Percentiles rank a stretch among this genome's conserved stretches.
Evolutionary conservation across 2,329 filamentous ascomycete genomes (phyloP).

Genomic region (Aspergillus tanneri): DNA sequence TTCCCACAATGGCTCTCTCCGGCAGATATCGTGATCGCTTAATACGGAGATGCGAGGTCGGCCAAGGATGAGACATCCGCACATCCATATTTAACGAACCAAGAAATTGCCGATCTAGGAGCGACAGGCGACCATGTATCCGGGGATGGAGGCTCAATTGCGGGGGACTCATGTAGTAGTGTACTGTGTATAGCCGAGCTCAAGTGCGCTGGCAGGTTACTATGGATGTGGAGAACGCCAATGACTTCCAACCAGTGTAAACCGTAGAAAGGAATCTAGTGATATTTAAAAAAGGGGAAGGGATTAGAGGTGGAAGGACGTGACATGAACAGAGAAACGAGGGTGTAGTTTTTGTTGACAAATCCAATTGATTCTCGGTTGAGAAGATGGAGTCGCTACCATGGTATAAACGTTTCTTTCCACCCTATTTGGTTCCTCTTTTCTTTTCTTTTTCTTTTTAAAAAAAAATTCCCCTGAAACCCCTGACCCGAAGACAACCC

Average conservation of each 20-base stretch:
- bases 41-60: background rate
- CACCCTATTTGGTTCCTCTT: too few species aligned
- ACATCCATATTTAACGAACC: conserved; percentile 7
- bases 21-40: background rate
- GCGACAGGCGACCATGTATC: conserved; percentile 7
- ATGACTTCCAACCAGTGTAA: too few species aligned
- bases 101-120: conserved; percentile 14
- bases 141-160: conserved; percentile 19
- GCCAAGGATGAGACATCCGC: conserved; percentile 2
- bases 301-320: background rate
- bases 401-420: too few species aligned
- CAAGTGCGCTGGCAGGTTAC: conserved; percentile 8
- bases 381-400: too few species aligned
- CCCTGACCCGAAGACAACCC: background rate
- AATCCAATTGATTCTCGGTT: too few species aligned
- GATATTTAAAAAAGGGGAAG: background rate
- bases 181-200: conserved; percentile 12
- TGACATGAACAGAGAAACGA: background rate
- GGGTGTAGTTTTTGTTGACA: too few species aligned
- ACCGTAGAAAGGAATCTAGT: background rate
- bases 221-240: conserved; percentile 3
- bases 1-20: background rate
- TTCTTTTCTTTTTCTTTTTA: background rate
- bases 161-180: conserved; percentile 5
- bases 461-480: background rate